Evolutionary conservation across 2,329 filamentous ascomycete species (phyloP).

Genomic region (Aschersonia sp.): DNA sequence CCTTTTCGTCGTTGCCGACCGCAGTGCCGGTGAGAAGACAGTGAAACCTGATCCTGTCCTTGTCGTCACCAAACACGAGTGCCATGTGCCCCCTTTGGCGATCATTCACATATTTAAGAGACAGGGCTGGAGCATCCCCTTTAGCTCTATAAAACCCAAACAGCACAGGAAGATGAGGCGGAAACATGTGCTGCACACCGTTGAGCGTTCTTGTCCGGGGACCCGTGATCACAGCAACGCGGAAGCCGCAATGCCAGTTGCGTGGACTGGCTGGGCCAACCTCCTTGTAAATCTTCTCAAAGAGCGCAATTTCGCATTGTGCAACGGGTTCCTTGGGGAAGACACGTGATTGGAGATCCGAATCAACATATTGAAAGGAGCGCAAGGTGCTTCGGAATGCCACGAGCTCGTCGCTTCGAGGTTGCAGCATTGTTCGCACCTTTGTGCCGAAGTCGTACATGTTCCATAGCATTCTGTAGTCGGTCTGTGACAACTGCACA

Average conservation of each 20-base stretch:
- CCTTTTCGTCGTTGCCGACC: slow-evolving; percentile 51
- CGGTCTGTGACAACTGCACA: slow-evolving; percentile 57
- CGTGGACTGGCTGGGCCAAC: slow-evolving; percentile 60
- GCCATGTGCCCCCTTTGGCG: slow-evolving; percentile 57
- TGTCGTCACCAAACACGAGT: slow-evolving; percentile 61
- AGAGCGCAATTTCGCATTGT: slow-evolving; percentile 59
- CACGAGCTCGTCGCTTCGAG: slow-evolving; percentile 53
- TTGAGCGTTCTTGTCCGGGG: slow-evolving; percentile 65
- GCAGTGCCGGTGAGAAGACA: slow-evolving; percentile 59
- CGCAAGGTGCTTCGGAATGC: slow-evolving; percentile 56
- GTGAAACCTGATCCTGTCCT: slow-evolving; percentile 57
- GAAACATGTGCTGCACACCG: slow-evolving; percentile 57
- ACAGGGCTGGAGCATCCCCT: slow-evolving; percentile 52
- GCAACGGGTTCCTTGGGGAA: slow-evolving; percentile 66
- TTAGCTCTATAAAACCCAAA: slow-evolving; percentile 68
- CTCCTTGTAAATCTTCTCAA: slow-evolving; percentile 55
- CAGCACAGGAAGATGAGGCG: slow-evolving; percentile 52
- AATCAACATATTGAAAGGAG: slow-evolving; percentile 70
- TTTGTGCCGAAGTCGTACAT: slow-evolving; percentile 77
- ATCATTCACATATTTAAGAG: slow-evolving; percentile 55
- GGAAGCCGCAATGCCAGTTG: slow-evolving; percentile 63
- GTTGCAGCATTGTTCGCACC: slow-evolving; percentile 56
- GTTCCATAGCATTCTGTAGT: slow-evolving; percentile 66
- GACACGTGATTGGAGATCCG: slow-evolving; percentile 48
- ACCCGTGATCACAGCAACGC: slow-evolving; percentile 65